Conservation (phyloP, 75 land plant genomes). For the Ceratopteris richardii region DNA sequence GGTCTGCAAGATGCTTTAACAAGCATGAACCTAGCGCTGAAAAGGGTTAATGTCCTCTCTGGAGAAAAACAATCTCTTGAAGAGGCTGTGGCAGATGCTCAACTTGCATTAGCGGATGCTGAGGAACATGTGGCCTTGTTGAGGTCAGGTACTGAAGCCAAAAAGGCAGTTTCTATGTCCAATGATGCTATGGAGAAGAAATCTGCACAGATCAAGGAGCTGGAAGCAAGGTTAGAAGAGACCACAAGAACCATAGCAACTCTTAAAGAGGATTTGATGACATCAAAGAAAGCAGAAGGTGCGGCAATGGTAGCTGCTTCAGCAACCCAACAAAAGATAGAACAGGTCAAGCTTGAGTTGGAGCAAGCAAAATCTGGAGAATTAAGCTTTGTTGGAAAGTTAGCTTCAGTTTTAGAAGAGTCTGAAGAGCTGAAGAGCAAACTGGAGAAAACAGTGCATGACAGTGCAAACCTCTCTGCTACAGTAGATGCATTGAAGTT, state of each 20-base stretch:
- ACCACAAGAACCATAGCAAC: neutral
- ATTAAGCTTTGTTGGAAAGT: neutral
- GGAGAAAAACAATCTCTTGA: constrained; percentile 1
- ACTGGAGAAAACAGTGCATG: constrained; percentile 4
- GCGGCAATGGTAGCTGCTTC: neutral
- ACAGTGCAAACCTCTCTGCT: neutral
- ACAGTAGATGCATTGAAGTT: neutral
- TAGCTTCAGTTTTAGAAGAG: neutral
- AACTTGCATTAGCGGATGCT: neutral
- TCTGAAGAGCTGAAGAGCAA: neutral
- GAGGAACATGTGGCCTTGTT: constrained; percentile 6
- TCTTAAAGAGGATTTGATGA: constrained; percentile 3
- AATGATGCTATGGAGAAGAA: neutral
- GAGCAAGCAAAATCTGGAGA: constrained; percentile 1
- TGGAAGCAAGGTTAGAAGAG: neutral
- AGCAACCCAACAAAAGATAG: neutral
- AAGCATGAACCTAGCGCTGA: neutral
- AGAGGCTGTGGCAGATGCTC: constrained; percentile 1
- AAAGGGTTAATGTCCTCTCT: neutral
- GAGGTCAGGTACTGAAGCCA: neutral
- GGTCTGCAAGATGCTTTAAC: neutral
- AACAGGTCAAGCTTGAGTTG: neutral
- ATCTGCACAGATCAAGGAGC: neutral
- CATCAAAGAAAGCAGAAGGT: neutral
- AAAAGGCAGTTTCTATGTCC: neutral